Evolutionary conservation across 2,329 filamentous ascomycete species (phyloP).

Genomic region (Dendryphion nanum): DNA sequence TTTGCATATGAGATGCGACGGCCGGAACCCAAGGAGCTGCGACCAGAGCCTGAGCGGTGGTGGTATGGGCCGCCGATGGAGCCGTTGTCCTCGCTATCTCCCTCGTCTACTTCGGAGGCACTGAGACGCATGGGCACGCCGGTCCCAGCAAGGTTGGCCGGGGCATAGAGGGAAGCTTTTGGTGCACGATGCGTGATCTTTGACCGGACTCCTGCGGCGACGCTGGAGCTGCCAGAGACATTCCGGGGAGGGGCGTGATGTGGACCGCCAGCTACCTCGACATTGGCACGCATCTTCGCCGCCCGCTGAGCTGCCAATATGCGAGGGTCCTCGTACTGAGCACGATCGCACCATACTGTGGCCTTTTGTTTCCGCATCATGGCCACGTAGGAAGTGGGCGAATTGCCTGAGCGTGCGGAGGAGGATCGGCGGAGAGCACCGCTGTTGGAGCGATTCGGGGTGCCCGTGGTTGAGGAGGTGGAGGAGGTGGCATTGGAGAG

Average conservation of each 20-base stretch:
- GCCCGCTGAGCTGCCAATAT: constrained; percentile 78
- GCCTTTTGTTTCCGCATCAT: constrained; percentile 96
- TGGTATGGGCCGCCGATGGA: constrained; percentile 52
- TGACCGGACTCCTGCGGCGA: constrained; percentile 60
- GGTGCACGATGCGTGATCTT: constrained; percentile 88
- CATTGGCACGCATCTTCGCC: constrained; percentile 81
- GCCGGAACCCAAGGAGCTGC: constrained; percentile 59
- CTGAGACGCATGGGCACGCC: constrained; percentile 89
- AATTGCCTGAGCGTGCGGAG: constrained; percentile 70
- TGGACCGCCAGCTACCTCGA: constrained; percentile 71
- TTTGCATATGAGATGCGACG: constrained; percentile 39
- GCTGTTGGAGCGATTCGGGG: constrained; percentile 49
- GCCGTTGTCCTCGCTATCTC: constrained; percentile 70
- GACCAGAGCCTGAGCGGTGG: constrained; percentile 69
- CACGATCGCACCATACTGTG: constrained; percentile 95
- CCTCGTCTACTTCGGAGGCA: constrained; percentile 92
- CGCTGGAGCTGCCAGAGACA: constrained; percentile 38
- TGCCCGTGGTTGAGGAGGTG: constrained; percentile 62
- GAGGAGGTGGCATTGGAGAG: constrained; percentile 69
- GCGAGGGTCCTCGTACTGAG: constrained; percentile 87
- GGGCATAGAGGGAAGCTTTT: constrained; percentile 74
- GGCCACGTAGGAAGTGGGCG: constrained; percentile 80
- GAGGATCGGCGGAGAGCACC: constrained; percentile 68
- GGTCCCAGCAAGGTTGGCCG: constrained; percentile 70
- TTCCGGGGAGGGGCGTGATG: constrained; percentile 37